These are phyloP conservation scores for Saussurea involucrata DNA, from an alignment of 129 eudicot genomes.

Conservation along the genomic window DNA sequence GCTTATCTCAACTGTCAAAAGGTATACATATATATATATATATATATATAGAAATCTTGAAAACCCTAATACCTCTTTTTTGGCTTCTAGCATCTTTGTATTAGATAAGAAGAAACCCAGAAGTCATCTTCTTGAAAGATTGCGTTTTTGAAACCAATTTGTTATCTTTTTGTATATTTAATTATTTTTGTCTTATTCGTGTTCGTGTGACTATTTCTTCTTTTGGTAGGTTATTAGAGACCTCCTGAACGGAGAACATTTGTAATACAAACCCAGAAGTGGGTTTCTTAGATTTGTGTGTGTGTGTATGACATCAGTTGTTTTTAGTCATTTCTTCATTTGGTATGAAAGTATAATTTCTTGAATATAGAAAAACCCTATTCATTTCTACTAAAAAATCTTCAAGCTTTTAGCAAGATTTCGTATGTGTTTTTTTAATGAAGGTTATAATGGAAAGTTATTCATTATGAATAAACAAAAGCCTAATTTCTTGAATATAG, in stretches of 20 bases:
- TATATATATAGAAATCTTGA: background rate
- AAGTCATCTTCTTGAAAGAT: background rate
- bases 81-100: background rate
- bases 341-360: conserved; percentile 17
- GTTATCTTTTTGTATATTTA: background rate
- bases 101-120: background rate
- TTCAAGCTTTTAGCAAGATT: background rate
- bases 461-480: conserved; percentile 17
- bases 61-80: conserved; percentile 21
- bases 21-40: background rate
- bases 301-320: conserved; percentile 29
- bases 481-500: background rate
- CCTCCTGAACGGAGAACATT: conserved; percentile 13
- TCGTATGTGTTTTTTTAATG: background rate
- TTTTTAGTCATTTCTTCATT: conserved; percentile 41
- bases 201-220: conserved; percentile 15
- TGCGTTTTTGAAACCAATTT: background rate
- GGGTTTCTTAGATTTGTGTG: conserved; percentile 16
- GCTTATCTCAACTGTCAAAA: conserved; percentile 77
- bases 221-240: conserved; percentile 2
- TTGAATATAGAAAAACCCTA: conserved; percentile 14
- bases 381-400: no score
- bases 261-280: background rate
- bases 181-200: background rate
- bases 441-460: background rate